phyloP scores from a whole-genome alignment of 192 early-diverging fungal genomes.

The Gonapodya prolifera region DNA sequence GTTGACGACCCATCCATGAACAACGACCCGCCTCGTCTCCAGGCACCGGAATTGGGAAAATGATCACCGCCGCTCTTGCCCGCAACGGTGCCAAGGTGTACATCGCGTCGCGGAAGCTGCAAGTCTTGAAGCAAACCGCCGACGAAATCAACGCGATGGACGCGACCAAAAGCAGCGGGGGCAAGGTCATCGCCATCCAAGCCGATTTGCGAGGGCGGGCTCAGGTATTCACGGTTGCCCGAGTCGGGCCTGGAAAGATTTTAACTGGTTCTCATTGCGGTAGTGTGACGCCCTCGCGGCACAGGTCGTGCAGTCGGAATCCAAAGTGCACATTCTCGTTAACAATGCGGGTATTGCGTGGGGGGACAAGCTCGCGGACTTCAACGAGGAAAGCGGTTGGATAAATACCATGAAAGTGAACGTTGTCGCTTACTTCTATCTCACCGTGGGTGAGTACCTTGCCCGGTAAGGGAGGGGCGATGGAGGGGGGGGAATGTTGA shows the following conservation, averaged over 20 bases:
- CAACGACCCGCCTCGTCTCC: too few relatives aligned
- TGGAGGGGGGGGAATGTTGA: too few relatives aligned
- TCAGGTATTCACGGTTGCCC: too few relatives aligned
- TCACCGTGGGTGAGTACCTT: too few relatives aligned
- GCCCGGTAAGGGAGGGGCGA: too few relatives aligned
- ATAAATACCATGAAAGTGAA: not conserved
- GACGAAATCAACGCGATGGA: not conserved
- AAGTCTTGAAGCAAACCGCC: not conserved
- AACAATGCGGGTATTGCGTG: constrained; percentile 28
- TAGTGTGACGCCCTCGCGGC: not conserved
- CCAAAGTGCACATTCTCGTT: not conserved
- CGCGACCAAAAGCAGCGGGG: not conserved
- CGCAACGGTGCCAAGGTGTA: not conserved
- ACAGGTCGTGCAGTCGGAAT: not conserved
- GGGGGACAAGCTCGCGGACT: constrained; percentile 22
- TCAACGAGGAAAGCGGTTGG: constrained; percentile 35
- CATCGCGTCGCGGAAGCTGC: not conserved
- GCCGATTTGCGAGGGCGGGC: not conserved
- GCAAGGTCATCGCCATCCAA: not conserved
- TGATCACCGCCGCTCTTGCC: not conserved
- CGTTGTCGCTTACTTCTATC: not conserved
- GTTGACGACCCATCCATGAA: not conserved
- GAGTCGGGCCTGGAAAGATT: too few relatives aligned
- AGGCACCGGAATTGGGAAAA: not conserved
- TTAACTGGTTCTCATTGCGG: too few relatives aligned